Evolutionary conservation across 2,329 filamentous ascomycete species (phyloP).

Genomic region (Colletotrichum trifolii): DNA sequence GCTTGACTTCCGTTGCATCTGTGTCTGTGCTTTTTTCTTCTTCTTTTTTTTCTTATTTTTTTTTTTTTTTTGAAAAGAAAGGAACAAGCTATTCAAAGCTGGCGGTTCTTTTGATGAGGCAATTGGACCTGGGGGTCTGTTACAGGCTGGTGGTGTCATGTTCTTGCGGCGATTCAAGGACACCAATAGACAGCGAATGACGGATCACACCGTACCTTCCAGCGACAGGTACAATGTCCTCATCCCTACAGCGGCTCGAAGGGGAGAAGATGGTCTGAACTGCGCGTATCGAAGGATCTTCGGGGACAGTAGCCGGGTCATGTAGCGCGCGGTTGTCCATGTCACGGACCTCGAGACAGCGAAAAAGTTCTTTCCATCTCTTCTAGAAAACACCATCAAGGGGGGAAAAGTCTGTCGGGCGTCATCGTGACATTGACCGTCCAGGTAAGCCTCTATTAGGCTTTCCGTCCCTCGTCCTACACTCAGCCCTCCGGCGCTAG

Average conservation of each 20-base stretch:
- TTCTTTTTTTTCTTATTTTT: no score
- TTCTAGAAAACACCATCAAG: no score
- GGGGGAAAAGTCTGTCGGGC: no score
- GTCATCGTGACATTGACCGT: no score
- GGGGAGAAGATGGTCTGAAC: no score
- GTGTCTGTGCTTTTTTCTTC: neutral
- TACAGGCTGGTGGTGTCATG: constrained; percentile 17
- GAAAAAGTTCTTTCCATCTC: neutral
- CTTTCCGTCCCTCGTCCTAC: neutral
- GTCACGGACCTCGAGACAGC: no score
- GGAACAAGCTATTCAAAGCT: neutral
- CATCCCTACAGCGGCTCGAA: neutral
- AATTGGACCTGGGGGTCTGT: constrained; percentile 30
- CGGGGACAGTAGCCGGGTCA: no score
- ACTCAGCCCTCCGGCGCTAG: constrained; percentile 3
- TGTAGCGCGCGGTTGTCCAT: no score
- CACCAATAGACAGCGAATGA: neutral
- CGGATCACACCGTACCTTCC: neutral
- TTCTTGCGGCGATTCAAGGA: constrained; percentile 24
- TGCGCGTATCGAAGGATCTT: no score
- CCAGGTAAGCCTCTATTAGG: constrained; percentile 1
- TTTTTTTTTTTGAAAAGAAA: neutral
- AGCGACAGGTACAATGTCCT: neutral
- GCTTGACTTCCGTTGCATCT: neutral
- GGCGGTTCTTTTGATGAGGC: constrained; percentile 4